Percentiles rank a stretch among this genome's conserved stretches.
Evolutionary conservation across 768 basidiomycete genomes (phyloP).

Genomic region (Russula sp.): DNA sequence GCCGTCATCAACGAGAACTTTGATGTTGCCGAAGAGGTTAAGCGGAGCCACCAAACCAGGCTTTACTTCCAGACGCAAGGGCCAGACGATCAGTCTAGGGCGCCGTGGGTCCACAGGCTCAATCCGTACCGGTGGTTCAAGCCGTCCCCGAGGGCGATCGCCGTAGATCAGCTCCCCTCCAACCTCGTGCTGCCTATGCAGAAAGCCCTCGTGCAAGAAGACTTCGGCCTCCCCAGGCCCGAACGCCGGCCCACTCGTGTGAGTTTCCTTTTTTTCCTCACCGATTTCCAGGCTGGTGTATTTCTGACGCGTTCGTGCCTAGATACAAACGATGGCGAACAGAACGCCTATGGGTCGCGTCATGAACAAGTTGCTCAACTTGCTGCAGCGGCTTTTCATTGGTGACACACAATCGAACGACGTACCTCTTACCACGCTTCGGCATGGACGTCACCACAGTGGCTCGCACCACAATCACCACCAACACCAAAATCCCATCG

Average conservation of each 20-base stretch:
- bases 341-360: conserved; percentile 42
- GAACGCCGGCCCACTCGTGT: conserved; percentile 31
- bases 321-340: not conserved
- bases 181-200: conserved; percentile 74
- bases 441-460: conserved; percentile 31
- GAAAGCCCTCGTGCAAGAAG: conserved; percentile 63
- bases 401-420: conserved; percentile 45
- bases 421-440: conserved; percentile 53
- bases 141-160: conserved; percentile 63
- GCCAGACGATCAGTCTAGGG: conserved; percentile 33
- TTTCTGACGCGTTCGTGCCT: too few relatives aligned
- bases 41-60: conserved; percentile 72
- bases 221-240: conserved; percentile 37
- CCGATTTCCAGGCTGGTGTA: too few relatives aligned
- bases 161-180: conserved; percentile 62
- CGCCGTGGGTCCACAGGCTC: conserved; percentile 62
- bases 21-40: conserved; percentile 83
- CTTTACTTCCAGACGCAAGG: conserved; percentile 57
- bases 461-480: conserved; percentile 11
- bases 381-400: conserved; percentile 59
- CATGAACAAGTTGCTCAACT: conserved; percentile 48
- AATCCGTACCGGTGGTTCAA: conserved; percentile 88
- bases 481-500: conserved; percentile 26
- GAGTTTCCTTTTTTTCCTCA: conserved; percentile 7
- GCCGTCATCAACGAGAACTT: conserved; percentile 98